phyloP scores from a whole-genome alignment of 1,284 basidiomycete species.

The Malassezia slooffiae region DNA sequence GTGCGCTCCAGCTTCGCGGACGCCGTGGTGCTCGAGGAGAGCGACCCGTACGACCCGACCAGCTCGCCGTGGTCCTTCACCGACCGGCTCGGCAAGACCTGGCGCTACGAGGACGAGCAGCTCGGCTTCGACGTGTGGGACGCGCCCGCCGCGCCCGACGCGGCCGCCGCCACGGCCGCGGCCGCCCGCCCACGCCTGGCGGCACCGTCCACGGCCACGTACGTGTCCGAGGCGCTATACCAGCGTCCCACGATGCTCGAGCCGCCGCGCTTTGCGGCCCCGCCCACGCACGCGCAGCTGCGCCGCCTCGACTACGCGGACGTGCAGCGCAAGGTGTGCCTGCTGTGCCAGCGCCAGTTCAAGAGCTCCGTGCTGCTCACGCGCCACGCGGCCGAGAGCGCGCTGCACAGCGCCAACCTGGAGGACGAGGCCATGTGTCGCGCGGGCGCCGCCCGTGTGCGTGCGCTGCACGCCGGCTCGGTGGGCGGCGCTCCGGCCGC shows the following conservation, averaged over 20 bases:
- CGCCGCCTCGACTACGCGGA: conserved; percentile 13
- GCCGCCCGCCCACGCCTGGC: neutral
- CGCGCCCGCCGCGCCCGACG: neutral
- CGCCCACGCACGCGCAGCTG: conserved; percentile 6
- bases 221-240: neutral
- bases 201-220: neutral
- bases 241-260: no score
- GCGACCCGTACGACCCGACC: conserved; percentile 15
- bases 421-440: conserved; percentile 9
- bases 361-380: conserved; percentile 3
- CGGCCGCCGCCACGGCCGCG: neutral
- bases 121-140: conserved; percentile 12
- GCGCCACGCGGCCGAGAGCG: conserved; percentile 9
- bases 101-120: conserved; percentile 16
- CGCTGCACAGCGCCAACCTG: conserved; percentile 10
- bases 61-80: conserved; percentile 9
- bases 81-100: conserved; percentile 1
- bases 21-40: conserved; percentile 12
- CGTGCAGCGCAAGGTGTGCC: conserved; percentile 4
- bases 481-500: neutral
- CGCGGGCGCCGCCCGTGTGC: conserved; percentile 11
- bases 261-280: no score
- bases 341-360: conserved; percentile 15
- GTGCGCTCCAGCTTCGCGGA: conserved; percentile 11
- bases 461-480: neutral